phyloP scores from a whole-genome alignment of 106 monocot genomes.

The Vanilla planifolia region DNA sequence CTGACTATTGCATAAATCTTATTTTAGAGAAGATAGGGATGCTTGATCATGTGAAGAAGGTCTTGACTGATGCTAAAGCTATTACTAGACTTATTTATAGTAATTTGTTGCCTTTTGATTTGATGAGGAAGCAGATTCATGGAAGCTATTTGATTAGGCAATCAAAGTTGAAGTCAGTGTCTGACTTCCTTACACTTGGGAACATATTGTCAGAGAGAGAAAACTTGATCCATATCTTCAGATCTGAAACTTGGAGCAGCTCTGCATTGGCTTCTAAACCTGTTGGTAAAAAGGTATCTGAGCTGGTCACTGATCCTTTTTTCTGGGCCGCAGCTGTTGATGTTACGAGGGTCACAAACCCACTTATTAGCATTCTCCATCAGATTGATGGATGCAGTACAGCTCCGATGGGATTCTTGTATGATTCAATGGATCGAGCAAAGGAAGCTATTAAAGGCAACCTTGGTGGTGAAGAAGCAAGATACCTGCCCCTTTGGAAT shows the following conservation, averaged over 20 bases:
- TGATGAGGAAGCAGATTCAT: conserved; percentile 40
- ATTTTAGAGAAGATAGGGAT: conserved; percentile 55
- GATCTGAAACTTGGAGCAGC: conserved; percentile 31
- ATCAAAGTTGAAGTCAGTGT: conserved; percentile 38
- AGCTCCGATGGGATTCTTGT: conserved; percentile 57
- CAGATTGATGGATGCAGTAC: conserved; percentile 29
- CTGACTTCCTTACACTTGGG: conserved; percentile 46
- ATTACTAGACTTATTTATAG: conserved; percentile 65
- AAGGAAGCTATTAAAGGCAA: conserved; percentile 55
- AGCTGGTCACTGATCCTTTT: conserved; percentile 30
- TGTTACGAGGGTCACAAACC: conserved; percentile 44
- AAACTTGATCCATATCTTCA: conserved; percentile 54
- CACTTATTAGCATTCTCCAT: conserved; percentile 43
- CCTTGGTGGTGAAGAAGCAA: conserved; percentile 36
- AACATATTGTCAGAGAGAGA: conserved; percentile 48
- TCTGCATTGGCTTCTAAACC: conserved; percentile 40
- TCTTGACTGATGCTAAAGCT: conserved; percentile 35
- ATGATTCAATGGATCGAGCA: conserved; percentile 76
- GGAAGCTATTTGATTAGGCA: conserved; percentile 31
- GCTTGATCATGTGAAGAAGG: conserved; percentile 38
- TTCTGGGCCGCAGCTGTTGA: conserved; percentile 63
- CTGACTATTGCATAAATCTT: conserved; percentile 61
- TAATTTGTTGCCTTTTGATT: conserved; percentile 30
- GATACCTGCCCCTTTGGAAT: conserved; percentile 39
- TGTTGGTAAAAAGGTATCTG: conserved; percentile 25